phyloP scores from a whole-genome alignment of 306 rosid genomes.

The Canavalia gladiata region DNA sequence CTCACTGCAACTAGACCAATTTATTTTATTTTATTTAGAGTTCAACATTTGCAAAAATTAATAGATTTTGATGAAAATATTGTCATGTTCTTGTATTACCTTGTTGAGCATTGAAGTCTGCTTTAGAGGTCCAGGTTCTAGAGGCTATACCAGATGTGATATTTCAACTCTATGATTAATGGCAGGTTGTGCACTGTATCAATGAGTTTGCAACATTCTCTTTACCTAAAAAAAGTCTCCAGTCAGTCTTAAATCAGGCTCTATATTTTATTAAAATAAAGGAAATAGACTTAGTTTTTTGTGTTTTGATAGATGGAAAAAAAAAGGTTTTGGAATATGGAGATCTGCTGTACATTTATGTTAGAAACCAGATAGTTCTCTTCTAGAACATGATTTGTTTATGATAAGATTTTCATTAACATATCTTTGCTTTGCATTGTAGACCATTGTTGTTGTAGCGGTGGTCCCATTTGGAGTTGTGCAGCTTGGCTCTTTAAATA shows the following conservation, averaged over 20 bases:
- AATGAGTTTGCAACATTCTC: background rate
- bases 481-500: slow-evolving; percentile 90
- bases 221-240: background rate
- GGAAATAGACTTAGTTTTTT: slow-evolving; percentile 3
- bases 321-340: too few species aligned
- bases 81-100: slow-evolving; percentile 14
- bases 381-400: slow-evolving; percentile 27
- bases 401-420: slow-evolving; percentile 25
- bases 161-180: background rate
- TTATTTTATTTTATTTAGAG: background rate
- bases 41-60: slow-evolving; percentile 1
- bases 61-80: slow-evolving; percentile 25
- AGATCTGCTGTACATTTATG: background rate
- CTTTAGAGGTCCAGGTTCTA: background rate
- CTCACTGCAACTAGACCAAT: slow-evolving; percentile 17
- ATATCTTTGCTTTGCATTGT: slow-evolving; percentile 48
- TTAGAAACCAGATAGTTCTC: slow-evolving; percentile 32
- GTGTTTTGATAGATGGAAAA: slow-evolving; percentile 5
- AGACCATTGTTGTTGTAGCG: slow-evolving; percentile 85
- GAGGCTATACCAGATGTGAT: background rate
- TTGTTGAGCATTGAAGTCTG: slow-evolving; percentile 6
- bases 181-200: slow-evolving; percentile 17
- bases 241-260: background rate
- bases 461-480: slow-evolving; percentile 91
- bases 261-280: slow-evolving; percentile 17